Base-by-base conservation (phyloP, 306 rosid species). In the Pueraria montana region DNA sequence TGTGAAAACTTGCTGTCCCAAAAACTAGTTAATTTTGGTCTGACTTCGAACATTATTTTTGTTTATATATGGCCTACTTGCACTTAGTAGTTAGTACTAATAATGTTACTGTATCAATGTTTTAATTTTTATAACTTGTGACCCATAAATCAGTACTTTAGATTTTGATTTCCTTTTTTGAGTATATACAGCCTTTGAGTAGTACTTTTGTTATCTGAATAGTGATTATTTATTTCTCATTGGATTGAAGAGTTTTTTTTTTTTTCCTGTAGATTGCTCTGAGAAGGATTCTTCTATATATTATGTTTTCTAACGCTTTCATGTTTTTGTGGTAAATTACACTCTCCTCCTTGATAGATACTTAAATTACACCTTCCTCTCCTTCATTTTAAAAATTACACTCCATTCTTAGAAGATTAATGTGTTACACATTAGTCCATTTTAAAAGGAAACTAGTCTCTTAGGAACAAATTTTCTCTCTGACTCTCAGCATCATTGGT, bases 1-100 rank as follows among this genome's bases (percentile, higher is more conserved):
- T 74, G 48, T 45, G 72, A 43, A 75, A 79, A 59, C 32, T 38
- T 79, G 74, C 64, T 40, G 50, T 69, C 17, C 74, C 66, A 42
- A 40, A 20, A 27, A 6, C 72, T 71, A 10, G 56, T 70, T 83
- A 53, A 62, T 75, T 80, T 79, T 56, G 55, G 58, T 43, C 12
- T 67, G 66, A 66, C 36, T 73, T 67, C 1, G 18, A 63, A 32
- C 32, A 20, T 76, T 50, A 38, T 69, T 36, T 63, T 71, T 63
- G 66, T 72, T 81, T 52, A 58, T 23, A 70, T 45, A 64, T 48
- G 55, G 24, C 78, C 36, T 65, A 34, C 66, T 78, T 56, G 7
- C 24, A 17, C 62, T 45, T 78, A 13, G 74, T 55, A 59, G 52
- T 43, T 71, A 32, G 63, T 43, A 14, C 75, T n/a, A 77, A 27